Conservation (phyloP, 2,329 filamentous ascomycete species). For the Myriosclerotinia curreyana region DNA sequence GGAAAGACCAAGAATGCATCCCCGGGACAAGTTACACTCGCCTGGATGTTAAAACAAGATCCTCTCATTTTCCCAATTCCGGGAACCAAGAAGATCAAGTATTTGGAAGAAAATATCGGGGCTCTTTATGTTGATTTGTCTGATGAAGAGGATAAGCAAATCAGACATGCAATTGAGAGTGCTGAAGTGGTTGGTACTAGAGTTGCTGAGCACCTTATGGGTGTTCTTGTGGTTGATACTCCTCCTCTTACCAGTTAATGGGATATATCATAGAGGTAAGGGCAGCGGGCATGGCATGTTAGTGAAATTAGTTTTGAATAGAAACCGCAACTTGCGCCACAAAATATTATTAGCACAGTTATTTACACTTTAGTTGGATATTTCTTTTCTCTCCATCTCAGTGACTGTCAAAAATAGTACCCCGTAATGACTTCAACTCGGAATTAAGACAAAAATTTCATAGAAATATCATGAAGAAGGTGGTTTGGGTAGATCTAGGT, state of each 20-base stretch:
- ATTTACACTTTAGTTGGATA: background rate
- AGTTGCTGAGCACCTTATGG: slow-evolving; percentile 23
- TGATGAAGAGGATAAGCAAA: slow-evolving; percentile 39
- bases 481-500: background rate
- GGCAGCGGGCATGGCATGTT: background rate
- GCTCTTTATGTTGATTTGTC: slow-evolving; percentile 38
- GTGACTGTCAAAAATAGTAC: background rate
- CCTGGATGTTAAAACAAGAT: slow-evolving; percentile 60
- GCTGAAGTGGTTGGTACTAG: slow-evolving; percentile 21
- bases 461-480: background rate
- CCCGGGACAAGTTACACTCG: slow-evolving; percentile 55
- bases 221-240: slow-evolving; percentile 21
- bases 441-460: background rate
- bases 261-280: too few species aligned
- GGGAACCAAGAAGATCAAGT: slow-evolving; percentile 47
- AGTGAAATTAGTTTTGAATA: slow-evolving; percentile 6
- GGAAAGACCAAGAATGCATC: slow-evolving; percentile 53
- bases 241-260: slow-evolving; percentile 14
- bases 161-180: slow-evolving; percentile 39
- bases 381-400: background rate
- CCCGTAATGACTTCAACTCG: background rate
- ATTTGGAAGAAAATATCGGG: slow-evolving; percentile 46
- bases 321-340: background rate
- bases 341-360: background rate
- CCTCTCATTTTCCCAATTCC: slow-evolving; percentile 58